Percentiles rank a stretch among this genome's conserved stretches.
Evolutionary conservation across 2,329 filamentous ascomycete species (phyloP).

Genomic region (Monilinia aucupariae): DNA sequence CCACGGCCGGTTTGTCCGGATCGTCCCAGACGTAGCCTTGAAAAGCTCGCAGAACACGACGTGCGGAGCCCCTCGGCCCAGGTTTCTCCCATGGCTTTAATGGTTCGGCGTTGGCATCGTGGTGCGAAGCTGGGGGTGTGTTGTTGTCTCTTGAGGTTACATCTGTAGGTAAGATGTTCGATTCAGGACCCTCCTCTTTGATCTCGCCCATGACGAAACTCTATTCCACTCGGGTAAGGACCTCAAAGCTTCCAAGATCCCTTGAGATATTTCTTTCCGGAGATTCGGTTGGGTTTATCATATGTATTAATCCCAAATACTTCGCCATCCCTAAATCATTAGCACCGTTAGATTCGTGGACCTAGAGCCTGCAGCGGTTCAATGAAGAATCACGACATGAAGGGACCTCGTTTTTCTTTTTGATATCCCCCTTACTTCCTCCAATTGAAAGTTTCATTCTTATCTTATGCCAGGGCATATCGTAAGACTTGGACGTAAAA

Average conservation of each 20-base stretch:
- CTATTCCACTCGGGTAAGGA: neutral
- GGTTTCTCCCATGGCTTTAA: constrained; percentile 23
- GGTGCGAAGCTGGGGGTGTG: neutral
- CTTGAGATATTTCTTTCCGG: too few species aligned
- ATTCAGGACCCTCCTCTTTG: constrained; percentile 1
- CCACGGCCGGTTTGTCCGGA: constrained; percentile 33
- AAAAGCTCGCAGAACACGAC: constrained; percentile 20
- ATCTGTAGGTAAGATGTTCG: neutral
- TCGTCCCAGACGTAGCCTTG: constrained; percentile 34
- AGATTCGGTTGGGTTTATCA: neutral
- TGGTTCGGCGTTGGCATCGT: neutral
- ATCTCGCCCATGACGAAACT: neutral
- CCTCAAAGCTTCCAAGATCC: neutral
- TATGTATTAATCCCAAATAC: neutral
- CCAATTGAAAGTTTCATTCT: neutral
- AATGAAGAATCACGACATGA: neutral
- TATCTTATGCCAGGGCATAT: neutral
- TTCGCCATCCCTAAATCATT: neutral
- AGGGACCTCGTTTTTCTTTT: neutral
- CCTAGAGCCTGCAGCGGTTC: neutral
- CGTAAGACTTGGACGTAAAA: neutral
- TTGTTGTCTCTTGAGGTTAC: neutral
- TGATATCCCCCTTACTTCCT: neutral
- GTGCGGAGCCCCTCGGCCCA: constrained; percentile 17
- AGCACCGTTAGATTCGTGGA: neutral